phyloP scores from a whole-genome alignment of 768 basidiomycete genomes.

The Kockovaella imperatae region DNA sequence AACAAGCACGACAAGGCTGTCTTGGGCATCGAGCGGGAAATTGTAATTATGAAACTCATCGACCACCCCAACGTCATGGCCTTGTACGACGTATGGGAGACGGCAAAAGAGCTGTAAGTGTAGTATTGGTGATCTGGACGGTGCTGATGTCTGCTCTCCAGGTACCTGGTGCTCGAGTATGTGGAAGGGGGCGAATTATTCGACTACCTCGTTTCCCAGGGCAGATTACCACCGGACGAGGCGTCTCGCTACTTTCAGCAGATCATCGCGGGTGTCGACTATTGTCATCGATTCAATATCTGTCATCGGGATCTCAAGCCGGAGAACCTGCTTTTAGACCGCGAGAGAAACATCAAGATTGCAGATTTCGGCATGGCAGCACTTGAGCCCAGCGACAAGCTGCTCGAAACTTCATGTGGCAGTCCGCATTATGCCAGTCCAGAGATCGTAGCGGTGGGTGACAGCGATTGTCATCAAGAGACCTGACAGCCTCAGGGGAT shows the following conservation, averaged over 20 bases:
- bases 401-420: slow-evolving; percentile 90
- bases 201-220: slow-evolving; percentile 86
- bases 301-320: slow-evolving; percentile 97
- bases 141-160: slow-evolving; percentile 16
- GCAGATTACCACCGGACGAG: slow-evolving; percentile 68
- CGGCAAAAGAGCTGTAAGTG: slow-evolving; percentile 65
- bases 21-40: slow-evolving; percentile 85
- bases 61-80: slow-evolving; percentile 94
- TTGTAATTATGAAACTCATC: slow-evolving; percentile 99
- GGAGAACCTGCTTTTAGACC: slow-evolving; percentile 86
- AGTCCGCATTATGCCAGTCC: slow-evolving; percentile 95
- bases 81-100: slow-evolving; percentile 92
- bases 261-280: slow-evolving; percentile 88
- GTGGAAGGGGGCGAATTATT: slow-evolving; percentile 94
- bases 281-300: slow-evolving; percentile 95
- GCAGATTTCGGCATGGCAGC: slow-evolving; percentile 99
- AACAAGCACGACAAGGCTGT: slow-evolving; percentile 35
- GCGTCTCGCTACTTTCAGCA: slow-evolving; percentile 91
- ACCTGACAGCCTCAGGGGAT: slow-evolving; percentile 50
- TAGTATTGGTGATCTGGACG: not conserved
- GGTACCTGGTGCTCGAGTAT: slow-evolving; percentile 85
- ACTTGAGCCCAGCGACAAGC: slow-evolving; percentile 72
- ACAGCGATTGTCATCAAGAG: not conserved
- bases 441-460: slow-evolving; percentile 70
- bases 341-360: slow-evolving; percentile 67